Base-by-base conservation (phyloP, 2,329 filamentous ascomycete genomes). In the Domatiomyces globalis region DNA sequence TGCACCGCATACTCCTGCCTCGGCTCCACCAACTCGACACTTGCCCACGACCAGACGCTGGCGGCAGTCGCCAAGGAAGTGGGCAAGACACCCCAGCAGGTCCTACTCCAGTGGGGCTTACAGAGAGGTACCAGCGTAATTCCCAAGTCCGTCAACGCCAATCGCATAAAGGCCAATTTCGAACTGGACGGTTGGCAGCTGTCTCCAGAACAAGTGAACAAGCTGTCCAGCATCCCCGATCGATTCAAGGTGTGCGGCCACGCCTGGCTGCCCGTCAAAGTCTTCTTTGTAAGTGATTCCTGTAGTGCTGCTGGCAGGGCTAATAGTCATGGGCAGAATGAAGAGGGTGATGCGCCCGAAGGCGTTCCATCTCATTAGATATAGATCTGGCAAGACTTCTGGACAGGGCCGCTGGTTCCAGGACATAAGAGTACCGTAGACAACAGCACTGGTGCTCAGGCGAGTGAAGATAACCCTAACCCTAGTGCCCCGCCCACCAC, bases 211-310 rank as follows among this genome's bases (percentile, higher is more conserved):
- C 87, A 94, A 71, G 67, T 90, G 48, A 73, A 76, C 60, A 72
- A 77, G 67, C 73, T 94, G 48, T 79, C 80, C 62, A 76, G 70
- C 61, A 75, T 90, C 50, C 73, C 77, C 62, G 83, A 85, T 55
- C 79, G 87, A 48, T 90, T 89, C 76, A 94, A 88, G 78, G 82
- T 87, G 56, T 92, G 85, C 63, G 77, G 76, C 36, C 87, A 90
- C 64, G 69, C 51, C 6, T 56, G 56, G 56, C 60, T 71, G 50
- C 85, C 85, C 0, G 68, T 85, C 54, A 83, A 81, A 74, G 84
- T 90, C 36, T 92, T 92, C 75, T 87, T 87, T 64, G 33, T 39
- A 39, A 39, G 33, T 39, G 33, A 39, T 15, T 5, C 33, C 5
- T 15, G 2, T 2, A 5, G 15, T 39, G 33, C 33, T 15, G 12